phyloP scores from a whole-genome alignment of 1,284 basidiomycete genomes.

The Tausonia pullulans region DNA sequence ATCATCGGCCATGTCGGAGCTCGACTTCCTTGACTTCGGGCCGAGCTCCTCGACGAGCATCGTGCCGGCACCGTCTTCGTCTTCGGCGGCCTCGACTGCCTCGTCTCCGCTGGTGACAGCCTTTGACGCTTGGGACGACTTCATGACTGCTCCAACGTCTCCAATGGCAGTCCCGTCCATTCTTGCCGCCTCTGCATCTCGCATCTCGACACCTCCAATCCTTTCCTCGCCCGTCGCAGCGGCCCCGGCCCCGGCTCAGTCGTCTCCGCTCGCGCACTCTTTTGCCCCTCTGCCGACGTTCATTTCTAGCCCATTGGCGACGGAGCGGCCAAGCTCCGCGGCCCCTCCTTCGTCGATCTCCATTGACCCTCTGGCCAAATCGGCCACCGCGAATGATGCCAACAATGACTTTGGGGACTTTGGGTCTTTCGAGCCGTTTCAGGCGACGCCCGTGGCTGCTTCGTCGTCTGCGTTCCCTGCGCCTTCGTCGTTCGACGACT shows the following conservation, averaged over 20 bases:
- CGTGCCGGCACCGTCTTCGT: neutral
- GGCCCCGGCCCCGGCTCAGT: neutral
- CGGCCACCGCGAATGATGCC: neutral
- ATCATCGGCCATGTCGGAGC: neutral
- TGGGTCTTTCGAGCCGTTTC: neutral
- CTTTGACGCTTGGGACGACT: slow-evolving; percentile 9
- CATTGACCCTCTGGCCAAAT: neutral
- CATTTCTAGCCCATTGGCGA: neutral
- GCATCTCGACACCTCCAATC: neutral
- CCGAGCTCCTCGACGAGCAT: too few relatives aligned
- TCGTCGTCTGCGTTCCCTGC: neutral
- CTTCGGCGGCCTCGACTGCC: neutral
- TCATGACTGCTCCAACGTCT: neutral
- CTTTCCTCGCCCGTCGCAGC: neutral
- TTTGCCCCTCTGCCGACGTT: neutral
- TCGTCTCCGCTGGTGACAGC: neutral
- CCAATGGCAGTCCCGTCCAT: neutral
- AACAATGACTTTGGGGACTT: slow-evolving; percentile 14
- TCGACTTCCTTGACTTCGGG: slow-evolving; percentile 6
- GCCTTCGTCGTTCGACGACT: neutral
- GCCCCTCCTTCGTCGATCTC: neutral
- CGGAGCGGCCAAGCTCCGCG: neutral
- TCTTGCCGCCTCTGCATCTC: neutral
- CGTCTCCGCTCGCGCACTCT: neutral
- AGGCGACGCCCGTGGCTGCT: neutral